Base-by-base conservation (phyloP, 2,329 filamentous ascomycete species). In the Lachnellula occidentalis region DNA sequence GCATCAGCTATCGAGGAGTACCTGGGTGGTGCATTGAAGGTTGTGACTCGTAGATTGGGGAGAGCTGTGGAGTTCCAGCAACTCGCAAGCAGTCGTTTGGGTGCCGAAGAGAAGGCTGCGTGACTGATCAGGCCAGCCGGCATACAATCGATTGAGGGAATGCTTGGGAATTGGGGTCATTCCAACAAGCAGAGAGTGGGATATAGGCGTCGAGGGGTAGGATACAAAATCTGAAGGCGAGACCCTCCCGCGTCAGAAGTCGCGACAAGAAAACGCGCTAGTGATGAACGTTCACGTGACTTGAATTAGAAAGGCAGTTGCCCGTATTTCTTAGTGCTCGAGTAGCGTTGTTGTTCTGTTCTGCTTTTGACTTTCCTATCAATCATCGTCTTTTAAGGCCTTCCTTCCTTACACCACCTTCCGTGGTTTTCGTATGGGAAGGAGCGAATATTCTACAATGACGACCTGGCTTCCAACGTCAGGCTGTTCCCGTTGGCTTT, bases 1-100 rank as follows among this genome's bases (percentile, higher is more conserved):
- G 61, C 61, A 55, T 62, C 64, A 53, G 61, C 63, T 50, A 68
- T 67, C 21, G 66, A 66, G 41, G 67, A 65, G 53, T 69, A 65
- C 24, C 4, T 21, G 24, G 22, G 37, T 57, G 51, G 53, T 57
- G 58, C 59, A 67, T 66, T 51, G 52, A 58, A 27, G 34, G 53
- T 56, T 46, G 49, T 49, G 14, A 50, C 57, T 5, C 14, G 19
- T 49, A 12, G 52, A 45, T 36, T 52, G 54, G 51, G 56, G 51
- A 53, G 45, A 48, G 39, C 50, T 45, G 53, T 54, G 34, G 53
- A 58, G 62, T 62, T 67, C 63, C 65, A 61, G 59, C 58, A 58
- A 60, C 59, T 62, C 59, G 59, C 59, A 59, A 61, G 60, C 57
- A 63, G 47, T 60, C 58, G 54, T 61, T 59, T 54, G 51, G 48